These are phyloP conservation scores for Sarocladiaceae sp. DNA, from an alignment of 2,329 filamentous ascomycete species.

Conservation along the genomic window DNA sequence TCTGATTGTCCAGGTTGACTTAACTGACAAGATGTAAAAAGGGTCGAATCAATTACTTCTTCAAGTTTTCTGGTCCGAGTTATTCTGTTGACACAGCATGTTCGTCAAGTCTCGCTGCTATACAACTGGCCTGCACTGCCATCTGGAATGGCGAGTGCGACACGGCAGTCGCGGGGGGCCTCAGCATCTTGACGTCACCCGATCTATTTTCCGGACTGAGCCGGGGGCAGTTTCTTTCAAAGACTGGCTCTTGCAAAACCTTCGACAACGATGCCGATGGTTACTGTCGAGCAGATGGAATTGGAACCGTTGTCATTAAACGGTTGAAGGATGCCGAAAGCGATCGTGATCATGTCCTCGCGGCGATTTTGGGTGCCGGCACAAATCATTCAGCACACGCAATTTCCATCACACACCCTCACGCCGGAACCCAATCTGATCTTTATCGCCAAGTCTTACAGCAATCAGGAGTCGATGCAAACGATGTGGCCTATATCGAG, in stretches of 20 bases:
- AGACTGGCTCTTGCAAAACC: constrained; percentile 26
- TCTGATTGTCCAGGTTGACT: no score
- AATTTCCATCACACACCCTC: constrained; percentile 21
- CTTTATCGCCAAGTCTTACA: constrained; percentile 28
- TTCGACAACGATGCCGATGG: constrained; percentile 39
- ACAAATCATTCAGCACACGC: constrained; percentile 38
- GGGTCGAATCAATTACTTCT: constrained; percentile 45
- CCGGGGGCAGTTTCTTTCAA: constrained; percentile 21
- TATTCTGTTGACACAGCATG: constrained; percentile 48
- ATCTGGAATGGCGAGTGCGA: constrained; percentile 24
- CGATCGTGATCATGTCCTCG: constrained; percentile 35
- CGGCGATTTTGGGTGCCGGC: constrained; percentile 20
- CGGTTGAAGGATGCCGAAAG: constrained; percentile 37
- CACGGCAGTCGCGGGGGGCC: constrained; percentile 32
- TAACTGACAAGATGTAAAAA: no score
- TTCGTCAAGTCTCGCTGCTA: constrained; percentile 41
- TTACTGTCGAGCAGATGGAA: constrained; percentile 48
- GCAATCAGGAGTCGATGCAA: not conserved
- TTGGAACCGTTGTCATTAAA: constrained; percentile 42
- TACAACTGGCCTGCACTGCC: constrained; percentile 38
- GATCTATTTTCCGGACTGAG: constrained; percentile 19
- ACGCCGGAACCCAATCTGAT: not conserved
- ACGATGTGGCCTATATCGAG: not conserved
- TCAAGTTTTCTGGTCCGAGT: constrained; percentile 47
- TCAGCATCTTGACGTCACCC: constrained; percentile 30